A percentile compares a stretch with the other conserved stretches of the same genome.
phyloP scores from a whole-genome alignment of 306 rosid species.

The Cotoneaster glaucophyllus region DNA sequence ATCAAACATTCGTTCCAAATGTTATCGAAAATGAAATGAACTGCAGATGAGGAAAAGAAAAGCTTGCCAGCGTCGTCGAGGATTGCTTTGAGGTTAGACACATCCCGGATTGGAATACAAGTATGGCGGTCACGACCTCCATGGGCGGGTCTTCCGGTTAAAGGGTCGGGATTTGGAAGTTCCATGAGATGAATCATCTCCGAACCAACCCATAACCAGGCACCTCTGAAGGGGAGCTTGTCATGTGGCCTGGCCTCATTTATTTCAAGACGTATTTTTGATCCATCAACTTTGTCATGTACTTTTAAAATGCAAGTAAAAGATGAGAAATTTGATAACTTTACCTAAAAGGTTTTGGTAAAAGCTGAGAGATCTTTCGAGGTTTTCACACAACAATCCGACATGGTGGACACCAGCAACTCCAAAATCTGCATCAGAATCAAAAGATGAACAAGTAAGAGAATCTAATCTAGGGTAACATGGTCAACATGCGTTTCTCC shows the following conservation, averaged over 20 bases:
- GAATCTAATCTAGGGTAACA: neutral
- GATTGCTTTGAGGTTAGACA: slow-evolving; percentile 71
- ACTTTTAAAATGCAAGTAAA: neutral
- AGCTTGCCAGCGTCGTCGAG: slow-evolving; percentile 69
- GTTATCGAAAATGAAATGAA: neutral
- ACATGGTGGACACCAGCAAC: slow-evolving; percentile 83
- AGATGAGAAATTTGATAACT: neutral
- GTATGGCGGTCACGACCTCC: slow-evolving; percentile 95
- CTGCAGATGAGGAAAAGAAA: slow-evolving; percentile 1
- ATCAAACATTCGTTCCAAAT: neutral
- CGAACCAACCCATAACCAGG: slow-evolving; percentile 98
- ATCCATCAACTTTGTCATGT: neutral
- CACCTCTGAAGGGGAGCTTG: slow-evolving; percentile 93
- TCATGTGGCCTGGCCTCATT: slow-evolving; percentile 95
- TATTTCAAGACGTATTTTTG: slow-evolving; percentile 58
- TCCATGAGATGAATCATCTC: slow-evolving; percentile 98
- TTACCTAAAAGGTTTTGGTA: slow-evolving; percentile 79
- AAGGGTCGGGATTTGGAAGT: slow-evolving; percentile 94
- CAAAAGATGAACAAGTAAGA: slow-evolving; percentile 10
- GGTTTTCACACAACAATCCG: slow-evolving; percentile 71
- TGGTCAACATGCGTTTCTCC: neutral
- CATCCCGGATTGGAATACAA: slow-evolving; percentile 70
- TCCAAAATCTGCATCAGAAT: slow-evolving; percentile 60
- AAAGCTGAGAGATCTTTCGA: slow-evolving; percentile 75
- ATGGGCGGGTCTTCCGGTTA: slow-evolving; percentile 78